Conservation (phyloP, 1,284 basidiomycete species). For the Mycena sp. region DNA sequence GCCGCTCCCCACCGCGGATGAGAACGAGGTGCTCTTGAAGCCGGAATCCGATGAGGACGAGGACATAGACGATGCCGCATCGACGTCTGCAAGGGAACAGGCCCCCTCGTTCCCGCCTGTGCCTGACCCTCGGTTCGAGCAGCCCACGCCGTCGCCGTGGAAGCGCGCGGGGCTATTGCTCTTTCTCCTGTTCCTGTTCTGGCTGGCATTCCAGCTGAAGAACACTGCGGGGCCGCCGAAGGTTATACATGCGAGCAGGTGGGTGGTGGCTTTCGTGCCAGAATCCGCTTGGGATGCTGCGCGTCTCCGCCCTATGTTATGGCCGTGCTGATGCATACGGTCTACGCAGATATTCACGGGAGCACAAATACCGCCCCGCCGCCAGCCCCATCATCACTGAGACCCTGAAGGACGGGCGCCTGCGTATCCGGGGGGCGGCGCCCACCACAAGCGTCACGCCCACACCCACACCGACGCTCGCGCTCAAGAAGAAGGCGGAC, state of each 20-base stretch:
- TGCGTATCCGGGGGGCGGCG: slow-evolving; percentile 62
- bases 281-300: not conserved
- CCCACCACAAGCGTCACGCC: slow-evolving; percentile 44
- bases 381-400: slow-evolving; percentile 76
- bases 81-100: not conserved
- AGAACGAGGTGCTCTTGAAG: not conserved
- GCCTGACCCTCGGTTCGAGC: slow-evolving; percentile 48
- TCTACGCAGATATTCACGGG: slow-evolving; percentile 65
- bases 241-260: slow-evolving; percentile 48
- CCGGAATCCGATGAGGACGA: not conserved
- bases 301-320: not conserved
- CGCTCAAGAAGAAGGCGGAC: slow-evolving; percentile 30
- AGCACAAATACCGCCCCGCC: slow-evolving; percentile 71
- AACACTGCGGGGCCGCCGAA: slow-evolving; percentile 31
- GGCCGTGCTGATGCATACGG: not conserved
- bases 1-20: not conserved
- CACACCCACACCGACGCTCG: slow-evolving; percentile 35
- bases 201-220: slow-evolving; percentile 51
- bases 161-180: slow-evolving; percentile 53
- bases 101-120: not conserved
- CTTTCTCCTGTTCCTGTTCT: slow-evolving; percentile 51
- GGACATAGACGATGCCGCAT: not conserved
- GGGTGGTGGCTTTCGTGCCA: slow-evolving; percentile 5
- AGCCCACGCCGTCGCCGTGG: slow-evolving; percentile 48
- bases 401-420: slow-evolving; percentile 64